Evolutionary conservation across 768 basidiomycete genomes (phyloP), one percentile per base, ranked within the genome.

Genomic region (Thelephora ganbajun): DNA sequence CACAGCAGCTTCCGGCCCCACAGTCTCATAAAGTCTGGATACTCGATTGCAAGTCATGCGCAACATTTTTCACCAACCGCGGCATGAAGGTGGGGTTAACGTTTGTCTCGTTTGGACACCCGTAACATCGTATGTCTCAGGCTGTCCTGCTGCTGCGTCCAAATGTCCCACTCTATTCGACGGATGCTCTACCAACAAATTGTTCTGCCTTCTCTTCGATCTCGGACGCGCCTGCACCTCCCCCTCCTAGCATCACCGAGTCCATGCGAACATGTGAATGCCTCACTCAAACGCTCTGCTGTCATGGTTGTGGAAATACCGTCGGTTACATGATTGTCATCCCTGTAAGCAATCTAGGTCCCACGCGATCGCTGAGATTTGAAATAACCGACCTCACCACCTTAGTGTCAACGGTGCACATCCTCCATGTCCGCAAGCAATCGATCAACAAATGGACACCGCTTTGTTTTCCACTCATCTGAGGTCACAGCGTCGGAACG

Each of bases 311-410:
- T 62, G 88, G 88, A 7, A 62, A 63, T 33, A 63, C 73, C 30
- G 73, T 89, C 45, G 88, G 88, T 26, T 90, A 86, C 59, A 81
- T 82, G 78, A 84, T 86, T 50, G 81, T 86, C 30, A 69, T 75
- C 52, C 83, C 84, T 33, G 69, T 69, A 53, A 12, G 76, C 72
- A 35, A 47, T 51, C 46, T 50, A 35, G 26, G 30, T 43, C 45
- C 48, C 34, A 35, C 35, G 48, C 9, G 39, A 48, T 44, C 26
- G 22, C 41, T 37, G 13, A 4, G 37, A 33, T 36, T 49, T 48
- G 39, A 33, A 42, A 9, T 33, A 12, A 6, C 49, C 53, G 54
- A 53, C 45, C 42, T 55, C 22, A 51, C 53, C 43, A 48, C 35
- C 47, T n/a, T 51, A 75, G 71, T 91, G 88, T 59, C 54, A 67